phyloP scores from a whole-genome alignment of 495 filamentous ascomycete species.

The Mytilinidion resinicola region DNA sequence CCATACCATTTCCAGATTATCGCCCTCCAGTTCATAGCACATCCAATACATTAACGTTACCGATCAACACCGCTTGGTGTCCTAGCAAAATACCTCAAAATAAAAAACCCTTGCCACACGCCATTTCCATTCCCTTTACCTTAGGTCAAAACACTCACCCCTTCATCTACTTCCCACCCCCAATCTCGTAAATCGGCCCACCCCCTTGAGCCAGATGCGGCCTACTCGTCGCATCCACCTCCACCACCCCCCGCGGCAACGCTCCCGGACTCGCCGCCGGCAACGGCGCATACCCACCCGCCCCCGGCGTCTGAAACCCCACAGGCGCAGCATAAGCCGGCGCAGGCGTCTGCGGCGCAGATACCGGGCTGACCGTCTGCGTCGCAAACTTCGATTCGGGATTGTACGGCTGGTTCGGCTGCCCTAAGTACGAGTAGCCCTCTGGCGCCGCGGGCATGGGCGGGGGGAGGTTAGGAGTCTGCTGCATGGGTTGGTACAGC shows the following conservation, averaged over 20 bases:
- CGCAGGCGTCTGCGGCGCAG: conserved; percentile 19
- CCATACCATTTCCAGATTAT: too few relatives aligned
- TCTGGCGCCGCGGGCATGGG: conserved; percentile 1
- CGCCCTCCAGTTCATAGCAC: too few relatives aligned
- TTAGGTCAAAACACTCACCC: too few relatives aligned
- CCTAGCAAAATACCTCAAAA: too few relatives aligned
- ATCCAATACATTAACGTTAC: too few relatives aligned
- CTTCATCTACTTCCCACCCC: conserved; percentile 6
- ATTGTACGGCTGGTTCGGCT: not conserved
- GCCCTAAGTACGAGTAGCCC: conserved; percentile 13
- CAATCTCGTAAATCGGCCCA: conserved; percentile 19
- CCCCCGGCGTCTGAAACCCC: conserved; percentile 1
- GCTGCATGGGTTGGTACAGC: conserved; percentile 4
- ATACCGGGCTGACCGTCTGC: conserved; percentile 8
- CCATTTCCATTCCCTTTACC: too few relatives aligned
- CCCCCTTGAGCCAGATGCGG: not conserved
- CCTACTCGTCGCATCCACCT: conserved; percentile 18
- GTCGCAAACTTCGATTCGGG: conserved; percentile 13
- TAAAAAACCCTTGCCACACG: too few relatives aligned
- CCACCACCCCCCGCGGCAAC: conserved; percentile 10
- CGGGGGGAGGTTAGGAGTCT: not conserved
- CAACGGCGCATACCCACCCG: conserved; percentile 5
- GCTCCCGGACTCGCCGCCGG: conserved; percentile 7
- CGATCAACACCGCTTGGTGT: too few relatives aligned
- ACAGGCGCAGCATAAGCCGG: conserved; percentile 17